These are phyloP conservation scores for Xylaria sp. DNA, from an alignment of 2,329 filamentous ascomycete species.

Conservation along the genomic window DNA sequence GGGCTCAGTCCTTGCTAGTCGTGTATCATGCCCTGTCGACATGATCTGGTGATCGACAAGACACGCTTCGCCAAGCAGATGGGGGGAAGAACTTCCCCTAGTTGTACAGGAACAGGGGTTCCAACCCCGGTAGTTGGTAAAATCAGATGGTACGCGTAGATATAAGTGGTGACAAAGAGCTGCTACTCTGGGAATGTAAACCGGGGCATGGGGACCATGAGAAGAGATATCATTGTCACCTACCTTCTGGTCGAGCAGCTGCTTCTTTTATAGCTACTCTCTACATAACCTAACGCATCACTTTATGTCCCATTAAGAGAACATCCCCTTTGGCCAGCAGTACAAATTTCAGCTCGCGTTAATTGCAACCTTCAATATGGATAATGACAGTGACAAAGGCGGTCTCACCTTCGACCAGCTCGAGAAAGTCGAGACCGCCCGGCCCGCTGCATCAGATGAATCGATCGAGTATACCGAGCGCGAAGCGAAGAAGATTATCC, in stretches of 20 bases:
- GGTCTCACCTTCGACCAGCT: slow-evolving; percentile 30
- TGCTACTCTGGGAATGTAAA: not conserved
- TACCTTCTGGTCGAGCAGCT: not conserved
- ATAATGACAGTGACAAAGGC: slow-evolving; percentile 39
- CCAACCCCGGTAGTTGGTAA: not conserved
- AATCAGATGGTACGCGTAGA: not conserved
- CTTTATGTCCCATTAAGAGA: not conserved
- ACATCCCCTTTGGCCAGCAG: not conserved
- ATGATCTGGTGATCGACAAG: slow-evolving; percentile 15
- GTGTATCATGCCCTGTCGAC: not conserved
- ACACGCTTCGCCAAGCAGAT: slow-evolving; percentile 9
- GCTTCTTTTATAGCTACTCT: not conserved
- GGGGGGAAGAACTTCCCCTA: slow-evolving; percentile 14
- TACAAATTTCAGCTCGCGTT: not conserved
- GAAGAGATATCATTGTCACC: not conserved
- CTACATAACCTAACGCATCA: not conserved
- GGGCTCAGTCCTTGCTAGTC: not conserved
- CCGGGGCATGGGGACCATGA: not conserved
- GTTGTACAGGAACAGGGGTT: not conserved
- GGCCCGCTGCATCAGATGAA: slow-evolving; percentile 35
- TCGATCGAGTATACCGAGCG: slow-evolving; percentile 57
- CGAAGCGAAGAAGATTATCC: slow-evolving; percentile 72
- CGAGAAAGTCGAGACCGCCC: slow-evolving; percentile 31
- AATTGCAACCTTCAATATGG: slow-evolving; percentile 30
- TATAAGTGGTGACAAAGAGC: not conserved